phyloP scores from a whole-genome alignment of 2,329 filamentous ascomycete genomes.

The Paecilomyces niveus region DNA sequence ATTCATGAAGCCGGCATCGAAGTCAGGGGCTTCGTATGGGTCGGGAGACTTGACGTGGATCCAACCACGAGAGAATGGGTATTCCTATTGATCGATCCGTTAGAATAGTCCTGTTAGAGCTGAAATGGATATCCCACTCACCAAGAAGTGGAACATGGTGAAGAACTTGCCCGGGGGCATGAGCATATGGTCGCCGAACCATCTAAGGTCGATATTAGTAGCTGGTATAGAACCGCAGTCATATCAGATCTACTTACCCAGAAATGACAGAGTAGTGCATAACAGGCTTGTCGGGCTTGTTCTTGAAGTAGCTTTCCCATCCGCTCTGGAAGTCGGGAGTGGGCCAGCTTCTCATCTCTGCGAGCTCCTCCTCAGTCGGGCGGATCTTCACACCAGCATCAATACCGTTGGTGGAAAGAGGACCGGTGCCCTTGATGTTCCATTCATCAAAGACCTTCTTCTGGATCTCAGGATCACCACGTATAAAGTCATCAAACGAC shows the following conservation, averaged over 20 bases:
- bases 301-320: slow-evolving; percentile 76
- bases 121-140: slow-evolving; percentile 11
- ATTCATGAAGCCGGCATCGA: slow-evolving; percentile 79
- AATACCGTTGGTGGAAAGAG: slow-evolving; percentile 70
- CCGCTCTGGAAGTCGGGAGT: slow-evolving; percentile 66
- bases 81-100: slow-evolving; percentile 40
- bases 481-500: slow-evolving; percentile 72
- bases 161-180: slow-evolving; percentile 75
- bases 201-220: slow-evolving; percentile 14
- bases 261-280: slow-evolving; percentile 79
- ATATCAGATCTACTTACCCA: slow-evolving; percentile 34
- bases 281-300: slow-evolving; percentile 79
- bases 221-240: too few relatives aligned
- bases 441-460: slow-evolving; percentile 70
- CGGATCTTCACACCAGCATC: slow-evolving; percentile 74
- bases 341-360: slow-evolving; percentile 64
- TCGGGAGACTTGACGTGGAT: slow-evolving; percentile 66
- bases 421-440: slow-evolving; percentile 72
- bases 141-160: slow-evolving; percentile 74
- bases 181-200: slow-evolving; percentile 44
- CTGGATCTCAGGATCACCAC: slow-evolving; percentile 65
- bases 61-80: slow-evolving; percentile 66
- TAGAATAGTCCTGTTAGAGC: not conserved
- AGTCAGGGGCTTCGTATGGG: slow-evolving; percentile 68
- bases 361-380: slow-evolving; percentile 61